Evolutionary conservation across 108 stramenopile genomes (phyloP).

Genomic region (Stephanodiscus minutulus): DNA sequence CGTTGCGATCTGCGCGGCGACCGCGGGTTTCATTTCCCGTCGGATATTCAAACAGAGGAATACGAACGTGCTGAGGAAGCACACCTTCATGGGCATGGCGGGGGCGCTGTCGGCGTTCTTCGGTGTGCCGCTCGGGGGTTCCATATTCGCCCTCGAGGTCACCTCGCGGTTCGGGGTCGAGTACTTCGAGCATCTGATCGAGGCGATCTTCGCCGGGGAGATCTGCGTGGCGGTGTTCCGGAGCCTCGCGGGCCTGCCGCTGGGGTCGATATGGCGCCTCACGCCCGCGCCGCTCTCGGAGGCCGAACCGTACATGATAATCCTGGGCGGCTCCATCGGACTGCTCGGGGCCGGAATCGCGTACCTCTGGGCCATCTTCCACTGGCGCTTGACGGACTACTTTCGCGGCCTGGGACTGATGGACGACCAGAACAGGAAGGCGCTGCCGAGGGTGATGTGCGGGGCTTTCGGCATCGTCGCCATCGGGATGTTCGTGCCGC

Average conservation of each 20-base stretch:
- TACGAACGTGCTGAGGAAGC: conserved; percentile 60
- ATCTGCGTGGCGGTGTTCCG: conserved; percentile 64
- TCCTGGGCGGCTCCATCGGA: conserved; percentile 53
- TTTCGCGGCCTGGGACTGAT: conserved; percentile 48
- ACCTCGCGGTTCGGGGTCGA: conserved; percentile 66
- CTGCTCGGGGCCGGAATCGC: conserved; percentile 62
- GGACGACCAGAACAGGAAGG: conserved; percentile 39
- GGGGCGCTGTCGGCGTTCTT: conserved; percentile 74
- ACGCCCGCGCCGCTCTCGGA: conserved; percentile 17
- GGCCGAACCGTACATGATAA: conserved; percentile 38
- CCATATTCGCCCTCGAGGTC: conserved; percentile 66
- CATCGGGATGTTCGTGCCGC: conserved; percentile 58
- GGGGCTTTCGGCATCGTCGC: conserved; percentile 48
- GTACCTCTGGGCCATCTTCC: conserved; percentile 55
- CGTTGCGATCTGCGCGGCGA: conserved; percentile 59
- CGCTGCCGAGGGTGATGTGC: conserved; percentile 54
- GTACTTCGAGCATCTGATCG: conserved; percentile 71
- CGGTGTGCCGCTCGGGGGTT: conserved; percentile 64
- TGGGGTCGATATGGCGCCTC: conserved; percentile 55
- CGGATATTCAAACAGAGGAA: conserved; percentile 50
- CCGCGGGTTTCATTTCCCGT: conserved; percentile 62
- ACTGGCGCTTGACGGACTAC: conserved; percentile 48
- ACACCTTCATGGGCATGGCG: conserved; percentile 73
- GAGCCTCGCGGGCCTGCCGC: conserved; percentile 48
- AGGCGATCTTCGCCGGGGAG: conserved; percentile 63